Evolutionary conservation across 2,329 filamentous ascomycete species (phyloP), one percentile per base, ranked within the genome.

Genomic region (Venturia carpophila): DNA sequence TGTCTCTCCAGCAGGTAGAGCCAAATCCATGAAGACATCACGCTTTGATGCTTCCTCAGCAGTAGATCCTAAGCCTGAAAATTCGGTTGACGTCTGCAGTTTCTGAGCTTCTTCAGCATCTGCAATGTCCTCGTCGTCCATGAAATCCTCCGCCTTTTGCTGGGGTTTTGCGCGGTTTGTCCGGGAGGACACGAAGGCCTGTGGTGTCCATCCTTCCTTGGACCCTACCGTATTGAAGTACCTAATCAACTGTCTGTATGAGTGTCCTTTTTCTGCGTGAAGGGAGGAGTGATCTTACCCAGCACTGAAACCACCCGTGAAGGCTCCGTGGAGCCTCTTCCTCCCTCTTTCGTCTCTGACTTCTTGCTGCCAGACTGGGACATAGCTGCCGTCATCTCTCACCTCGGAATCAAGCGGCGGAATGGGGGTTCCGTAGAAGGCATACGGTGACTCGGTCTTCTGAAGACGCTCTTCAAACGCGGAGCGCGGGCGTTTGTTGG

Each of bases 221-320:
- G 93, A 97, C 64, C 94, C 94, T 70, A 97, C 94, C 5, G 92
- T 96, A 75, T 99, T 99, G 79, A 94, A 97, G 78, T 97, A 97
- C 70, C 91, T 93, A 75, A 68, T 63, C 61, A 72, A 68, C 43
- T 63, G 37, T 61, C 37, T 43, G 64, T 52, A 63, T 66, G 41
- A 72, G 70, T 74, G 72, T 58, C 37, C 42, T 45, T 66, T 41
- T 65, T 66, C 24, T 43, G 42, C 67, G 67, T 64, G 56, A 56
- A 62, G 41, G 67, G 67, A 69, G 70, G 64, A 58, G 34, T 58
- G 58, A 17, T 76, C 86, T 80, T 84, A 93, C 88, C 94, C 94
- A 79, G 94, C 94, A 79, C 92, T 97, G 79, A 90, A 99, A 39
- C 94, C 94, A 70, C 94, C 94, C 1, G 92, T 97, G 73, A 99